These are phyloP conservation scores for Butyriboletus appendiculatus DNA, from an alignment of 1,284 basidiomycete genomes.

Conservation along the genomic window DNA sequence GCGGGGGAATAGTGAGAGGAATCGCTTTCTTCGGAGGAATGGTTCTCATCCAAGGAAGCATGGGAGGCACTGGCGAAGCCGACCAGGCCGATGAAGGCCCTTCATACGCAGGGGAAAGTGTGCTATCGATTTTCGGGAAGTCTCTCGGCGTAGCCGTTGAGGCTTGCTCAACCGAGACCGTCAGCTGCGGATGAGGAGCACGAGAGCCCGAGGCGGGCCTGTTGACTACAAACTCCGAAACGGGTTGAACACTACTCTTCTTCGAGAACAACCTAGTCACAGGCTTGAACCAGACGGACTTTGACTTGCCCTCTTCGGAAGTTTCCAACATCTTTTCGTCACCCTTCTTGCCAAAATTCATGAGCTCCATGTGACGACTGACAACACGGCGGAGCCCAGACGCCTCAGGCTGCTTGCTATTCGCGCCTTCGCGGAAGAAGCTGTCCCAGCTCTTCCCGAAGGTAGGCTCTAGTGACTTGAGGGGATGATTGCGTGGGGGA, in stretches of 20 bases:
- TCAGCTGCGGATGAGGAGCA: slow-evolving; percentile 41
- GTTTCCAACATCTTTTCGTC: slow-evolving; percentile 40
- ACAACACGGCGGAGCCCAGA: slow-evolving; percentile 26
- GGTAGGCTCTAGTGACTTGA: slow-evolving; percentile 34
- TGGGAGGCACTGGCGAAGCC: slow-evolving; percentile 38
- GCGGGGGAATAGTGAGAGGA: slow-evolving; percentile 27
- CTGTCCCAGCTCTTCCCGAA: slow-evolving; percentile 52
- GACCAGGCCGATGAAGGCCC: slow-evolving; percentile 42
- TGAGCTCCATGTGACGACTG: slow-evolving; percentile 44
- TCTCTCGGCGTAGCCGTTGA: slow-evolving; percentile 22
- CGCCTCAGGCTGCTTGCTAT: slow-evolving; percentile 17
- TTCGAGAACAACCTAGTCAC: slow-evolving; percentile 25
- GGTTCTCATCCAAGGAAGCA: slow-evolving; percentile 40
- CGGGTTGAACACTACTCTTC: slow-evolving; percentile 16
- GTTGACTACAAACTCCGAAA: slow-evolving; percentile 27
- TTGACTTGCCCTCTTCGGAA: slow-evolving; percentile 20
- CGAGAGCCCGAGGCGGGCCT: slow-evolving; percentile 18
- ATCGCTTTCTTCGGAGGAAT: slow-evolving; percentile 34
- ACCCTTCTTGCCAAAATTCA: slow-evolving; percentile 42
- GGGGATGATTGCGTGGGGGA: slow-evolving; percentile 28
- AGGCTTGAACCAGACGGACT: slow-evolving; percentile 30
- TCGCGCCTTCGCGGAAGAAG: slow-evolving; percentile 43
- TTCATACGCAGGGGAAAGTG: slow-evolving; percentile 26
- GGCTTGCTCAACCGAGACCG: slow-evolving; percentile 45
- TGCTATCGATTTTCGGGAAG: slow-evolving; percentile 38